phyloP scores from a whole-genome alignment of 352 stramenopile genomes.

The Globisporangium parvum region DNA sequence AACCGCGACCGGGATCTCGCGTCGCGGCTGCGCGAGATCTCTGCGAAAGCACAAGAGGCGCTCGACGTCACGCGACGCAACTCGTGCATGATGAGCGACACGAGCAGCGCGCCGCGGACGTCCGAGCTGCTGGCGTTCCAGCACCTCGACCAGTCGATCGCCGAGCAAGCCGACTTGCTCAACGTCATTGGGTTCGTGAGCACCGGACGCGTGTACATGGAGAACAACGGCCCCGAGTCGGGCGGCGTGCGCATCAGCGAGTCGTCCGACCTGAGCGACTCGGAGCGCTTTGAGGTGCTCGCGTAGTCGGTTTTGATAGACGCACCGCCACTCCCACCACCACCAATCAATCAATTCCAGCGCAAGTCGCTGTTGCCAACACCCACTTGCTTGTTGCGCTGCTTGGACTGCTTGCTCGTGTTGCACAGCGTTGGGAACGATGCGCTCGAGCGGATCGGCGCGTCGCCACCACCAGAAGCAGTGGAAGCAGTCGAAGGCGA shows the following conservation, averaged over 20 bases:
- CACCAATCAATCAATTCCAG: neutral
- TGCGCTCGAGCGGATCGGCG: no score
- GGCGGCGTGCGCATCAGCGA: constrained; percentile 60
- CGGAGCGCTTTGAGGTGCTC: constrained; percentile 63
- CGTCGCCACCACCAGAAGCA: no score
- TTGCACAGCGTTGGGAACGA: no score
- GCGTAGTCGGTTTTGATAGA: constrained; percentile 14
- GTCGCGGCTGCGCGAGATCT: constrained; percentile 53
- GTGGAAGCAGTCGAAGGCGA: no score
- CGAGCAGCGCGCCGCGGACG: constrained; percentile 49
- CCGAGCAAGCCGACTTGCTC: constrained; percentile 63
- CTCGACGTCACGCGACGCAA: constrained; percentile 63
- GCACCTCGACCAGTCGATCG: constrained; percentile 66
- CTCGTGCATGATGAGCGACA: constrained; percentile 76
- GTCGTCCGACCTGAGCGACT: constrained; percentile 41
- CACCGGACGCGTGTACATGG: constrained; percentile 71
- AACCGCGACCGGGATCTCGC: constrained; percentile 44
- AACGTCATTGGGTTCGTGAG: constrained; percentile 75
- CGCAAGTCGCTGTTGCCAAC: neutral
- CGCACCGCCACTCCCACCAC: no score
- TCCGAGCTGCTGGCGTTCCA: constrained; percentile 63
- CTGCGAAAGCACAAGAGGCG: constrained; percentile 51
- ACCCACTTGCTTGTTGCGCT: no score
- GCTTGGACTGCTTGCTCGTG: no score
- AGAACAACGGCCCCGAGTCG: constrained; percentile 34